Conservation (phyloP, 495 filamentous ascomycete genomes). For the Hapsidospora chrysogenum region DNA sequence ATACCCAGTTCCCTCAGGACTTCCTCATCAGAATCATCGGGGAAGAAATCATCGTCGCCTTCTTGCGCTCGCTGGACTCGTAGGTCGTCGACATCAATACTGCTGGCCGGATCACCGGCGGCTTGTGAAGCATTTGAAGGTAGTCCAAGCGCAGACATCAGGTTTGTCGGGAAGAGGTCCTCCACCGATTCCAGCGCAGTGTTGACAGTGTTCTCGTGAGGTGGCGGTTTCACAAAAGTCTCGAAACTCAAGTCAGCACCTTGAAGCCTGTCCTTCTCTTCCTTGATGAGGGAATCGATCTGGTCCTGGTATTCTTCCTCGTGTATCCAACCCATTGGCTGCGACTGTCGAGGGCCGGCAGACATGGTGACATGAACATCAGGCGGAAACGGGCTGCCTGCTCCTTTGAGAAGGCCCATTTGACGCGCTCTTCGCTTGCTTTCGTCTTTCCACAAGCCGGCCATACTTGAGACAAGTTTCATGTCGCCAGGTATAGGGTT, state of each 20-base stretch:
- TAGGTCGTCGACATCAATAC: slow-evolving; percentile 28
- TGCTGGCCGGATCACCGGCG: slow-evolving; percentile 11
- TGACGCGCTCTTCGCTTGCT: slow-evolving; percentile 55
- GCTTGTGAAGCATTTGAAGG: slow-evolving; percentile 9
- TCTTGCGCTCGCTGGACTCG: slow-evolving; percentile 19
- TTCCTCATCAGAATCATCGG: slow-evolving; percentile 40
- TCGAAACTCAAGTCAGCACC: slow-evolving; percentile 39
- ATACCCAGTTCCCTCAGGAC: slow-evolving; percentile 12
- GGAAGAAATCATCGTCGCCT: slow-evolving; percentile 25
- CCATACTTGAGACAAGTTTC: slow-evolving; percentile 82
- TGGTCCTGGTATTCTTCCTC: slow-evolving; percentile 66
- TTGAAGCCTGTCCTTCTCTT: slow-evolving; percentile 41
- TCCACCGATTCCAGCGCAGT: slow-evolving; percentile 69
- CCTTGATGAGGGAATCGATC: slow-evolving; percentile 36
- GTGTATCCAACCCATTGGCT: slow-evolving; percentile 69
- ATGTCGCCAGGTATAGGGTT: slow-evolving; percentile 45
- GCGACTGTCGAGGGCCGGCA: slow-evolving; percentile 52
- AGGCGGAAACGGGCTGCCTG: slow-evolving; percentile 55
- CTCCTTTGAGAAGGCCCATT: slow-evolving; percentile 43
- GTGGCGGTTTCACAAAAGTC: slow-evolving; percentile 35
- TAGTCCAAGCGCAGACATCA: slow-evolving; percentile 31
- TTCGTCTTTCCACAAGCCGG: slow-evolving; percentile 85
- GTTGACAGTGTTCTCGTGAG: slow-evolving; percentile 42
- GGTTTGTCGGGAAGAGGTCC: slow-evolving; percentile 62
- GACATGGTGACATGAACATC: slow-evolving; percentile 79